Percentiles rank a stretch among this genome's conserved stretches.
Conservation (phyloP, 108 stramenopile genomes). For the Aurantiochytrium sp. region DNA sequence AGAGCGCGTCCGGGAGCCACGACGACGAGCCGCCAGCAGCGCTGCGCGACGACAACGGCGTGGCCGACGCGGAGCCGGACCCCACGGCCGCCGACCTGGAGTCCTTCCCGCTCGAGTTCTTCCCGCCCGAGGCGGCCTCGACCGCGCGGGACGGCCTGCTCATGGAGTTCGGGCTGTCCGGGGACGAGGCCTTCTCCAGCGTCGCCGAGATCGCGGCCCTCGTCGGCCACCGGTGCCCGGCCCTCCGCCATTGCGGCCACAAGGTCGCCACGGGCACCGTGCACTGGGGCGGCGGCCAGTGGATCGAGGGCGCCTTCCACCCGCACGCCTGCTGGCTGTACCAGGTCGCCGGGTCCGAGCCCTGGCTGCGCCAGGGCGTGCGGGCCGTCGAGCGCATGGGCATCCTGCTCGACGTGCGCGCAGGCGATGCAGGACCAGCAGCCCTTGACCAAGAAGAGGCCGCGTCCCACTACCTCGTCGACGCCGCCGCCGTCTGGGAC, state of each 20-base stretch:
- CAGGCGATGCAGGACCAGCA: too few species aligned
- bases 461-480: background rate
- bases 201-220: background rate
- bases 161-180: background rate
- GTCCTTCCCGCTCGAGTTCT: background rate
- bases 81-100: background rate
- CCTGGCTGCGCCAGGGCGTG: background rate
- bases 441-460: too few species aligned
- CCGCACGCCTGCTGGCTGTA: constrained; percentile 13
- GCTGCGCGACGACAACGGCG: too few species aligned
- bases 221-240: background rate
- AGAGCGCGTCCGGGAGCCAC: background rate
- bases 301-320: background rate
- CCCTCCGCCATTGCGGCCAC: background rate
- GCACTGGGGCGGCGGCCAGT: background rate
- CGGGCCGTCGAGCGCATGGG: background rate
- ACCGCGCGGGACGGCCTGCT: background rate
- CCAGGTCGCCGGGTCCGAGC: background rate
- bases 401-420: background rate
- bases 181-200: background rate
- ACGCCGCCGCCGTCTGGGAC: background rate
- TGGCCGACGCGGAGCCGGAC: background rate
- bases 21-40: background rate
- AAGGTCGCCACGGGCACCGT: background rate
- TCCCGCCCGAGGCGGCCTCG: background rate